Base-by-base conservation (phyloP, 2,329 filamentous ascomycete genomes). In the Cercospora sp. region DNA sequence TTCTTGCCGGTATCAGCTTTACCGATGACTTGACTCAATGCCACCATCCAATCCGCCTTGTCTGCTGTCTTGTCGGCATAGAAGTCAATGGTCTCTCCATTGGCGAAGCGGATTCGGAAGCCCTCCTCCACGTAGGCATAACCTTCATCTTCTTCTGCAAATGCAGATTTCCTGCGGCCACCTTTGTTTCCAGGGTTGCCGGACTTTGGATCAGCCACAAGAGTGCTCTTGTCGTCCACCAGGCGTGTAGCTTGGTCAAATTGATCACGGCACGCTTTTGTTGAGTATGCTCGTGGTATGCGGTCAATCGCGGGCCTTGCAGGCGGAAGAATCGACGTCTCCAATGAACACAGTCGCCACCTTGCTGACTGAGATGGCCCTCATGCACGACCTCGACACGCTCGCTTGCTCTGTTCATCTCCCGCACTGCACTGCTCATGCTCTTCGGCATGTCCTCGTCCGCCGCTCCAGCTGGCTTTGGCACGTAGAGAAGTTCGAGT, bases 41-140 rank as follows among this genome's bases (percentile, higher is more conserved):
- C 91, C 78, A 89, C 89, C 91, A 99, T 95, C 95, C 95, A 99
- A 65, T 89, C 91, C 57, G 97, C 92, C 82, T 98, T 99, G 77
- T 95, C 91, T 45, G 88, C 88, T 1, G 90, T 87, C 34, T 89
- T 94, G 80, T 98, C 94, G 77, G 94, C 95, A 78, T 99, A 98
- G 79, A 98, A 98, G 83, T 98, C 94, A 78, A 99, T 99, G 71
- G 97, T 89, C 82, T 99, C 95, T 70, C 95, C 95, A 77, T 99
- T 99, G 79, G 92, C 96, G 81, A 99, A 99, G 67, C 94, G 93
- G 79, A 99, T 97, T 49, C 95, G 92, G 90, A 99, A 99, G 2
- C 95, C 95, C 79, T 99, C 95, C 80, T 99, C 95, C 63, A 99
- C 94, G 79, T 99, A 99, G 91, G 97, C 97, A 84, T 99, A 99